Evolutionary conservation across 2,329 filamentous ascomycete genomes (phyloP).

Genomic region (Alternaria brassicicola): DNA sequence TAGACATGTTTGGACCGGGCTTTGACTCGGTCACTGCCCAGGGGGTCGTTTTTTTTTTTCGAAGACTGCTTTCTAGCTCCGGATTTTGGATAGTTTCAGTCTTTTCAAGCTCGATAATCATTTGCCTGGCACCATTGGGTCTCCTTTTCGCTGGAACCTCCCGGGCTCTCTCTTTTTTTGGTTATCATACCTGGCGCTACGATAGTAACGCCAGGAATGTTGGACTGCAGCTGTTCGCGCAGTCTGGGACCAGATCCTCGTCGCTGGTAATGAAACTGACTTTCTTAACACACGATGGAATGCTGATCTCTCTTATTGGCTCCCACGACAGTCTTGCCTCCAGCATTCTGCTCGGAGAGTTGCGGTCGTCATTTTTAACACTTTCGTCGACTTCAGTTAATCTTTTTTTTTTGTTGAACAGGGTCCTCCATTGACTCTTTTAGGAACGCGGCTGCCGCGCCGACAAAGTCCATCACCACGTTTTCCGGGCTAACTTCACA

Average conservation of each 20-base stretch:
- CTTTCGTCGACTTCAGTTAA: neutral
- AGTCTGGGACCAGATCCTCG: neutral
- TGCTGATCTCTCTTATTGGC: neutral
- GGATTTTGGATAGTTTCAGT: neutral
- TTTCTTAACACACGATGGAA: constrained; percentile 7
- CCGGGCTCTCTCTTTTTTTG: neutral
- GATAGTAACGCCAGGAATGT: constrained; percentile 8
- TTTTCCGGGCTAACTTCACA: neutral
- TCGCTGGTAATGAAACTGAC: constrained; percentile 6
- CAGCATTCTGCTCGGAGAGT: neutral
- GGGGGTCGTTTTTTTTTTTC: constrained; percentile 12
- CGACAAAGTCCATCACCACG: neutral
- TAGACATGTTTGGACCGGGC: neutral
- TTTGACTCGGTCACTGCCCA: constrained; percentile 6
- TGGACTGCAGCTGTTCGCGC: neutral
- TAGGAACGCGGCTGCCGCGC: neutral
- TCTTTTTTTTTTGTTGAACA: neutral
- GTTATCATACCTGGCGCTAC: neutral
- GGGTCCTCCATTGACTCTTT: neutral
- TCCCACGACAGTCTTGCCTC: neutral
- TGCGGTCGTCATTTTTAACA: neutral
- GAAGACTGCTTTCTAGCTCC: constrained; percentile 1
- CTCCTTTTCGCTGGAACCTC: neutral
- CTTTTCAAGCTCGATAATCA: constrained; percentile 14
- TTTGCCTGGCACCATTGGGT: constrained; percentile 10